Conservation (phyloP, 2,329 filamentous ascomycete genomes). For the Pseudogymnoascus sp. region DNA sequence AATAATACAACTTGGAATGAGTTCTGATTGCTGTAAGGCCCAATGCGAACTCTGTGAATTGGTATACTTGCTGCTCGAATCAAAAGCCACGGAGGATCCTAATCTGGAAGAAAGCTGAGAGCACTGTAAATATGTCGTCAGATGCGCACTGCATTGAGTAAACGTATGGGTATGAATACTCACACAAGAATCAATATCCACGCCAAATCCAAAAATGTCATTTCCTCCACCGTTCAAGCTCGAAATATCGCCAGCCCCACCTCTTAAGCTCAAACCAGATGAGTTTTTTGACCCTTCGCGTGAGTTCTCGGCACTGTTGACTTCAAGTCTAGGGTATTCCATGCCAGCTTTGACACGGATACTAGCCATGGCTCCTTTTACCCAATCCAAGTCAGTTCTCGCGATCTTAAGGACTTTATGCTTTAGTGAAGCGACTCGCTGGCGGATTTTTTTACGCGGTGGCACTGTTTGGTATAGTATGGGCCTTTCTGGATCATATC, state of each 20-base stretch:
- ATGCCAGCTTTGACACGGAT: background rate
- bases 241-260: background rate
- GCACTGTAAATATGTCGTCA: background rate
- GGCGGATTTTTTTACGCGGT: background rate
- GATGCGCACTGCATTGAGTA: background rate
- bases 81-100: background rate
- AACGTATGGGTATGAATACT: background rate
- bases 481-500: background rate
- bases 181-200: background rate
- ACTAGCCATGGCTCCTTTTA: background rate
- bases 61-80: background rate
- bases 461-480: background rate
- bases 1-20: constrained; percentile 9
- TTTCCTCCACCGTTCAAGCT: background rate
- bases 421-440: background rate
- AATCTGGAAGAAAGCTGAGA: background rate
- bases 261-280: background rate
- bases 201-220: background rate
- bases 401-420: background rate
- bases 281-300: background rate
- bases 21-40: background rate
- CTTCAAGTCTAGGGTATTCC: background rate
- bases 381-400: background rate
- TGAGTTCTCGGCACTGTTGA: background rate
- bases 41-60: background rate